Evolutionary conservation across 139 green algal species (phyloP).

Genomic region (Chlamydomonas applanata): DNA sequence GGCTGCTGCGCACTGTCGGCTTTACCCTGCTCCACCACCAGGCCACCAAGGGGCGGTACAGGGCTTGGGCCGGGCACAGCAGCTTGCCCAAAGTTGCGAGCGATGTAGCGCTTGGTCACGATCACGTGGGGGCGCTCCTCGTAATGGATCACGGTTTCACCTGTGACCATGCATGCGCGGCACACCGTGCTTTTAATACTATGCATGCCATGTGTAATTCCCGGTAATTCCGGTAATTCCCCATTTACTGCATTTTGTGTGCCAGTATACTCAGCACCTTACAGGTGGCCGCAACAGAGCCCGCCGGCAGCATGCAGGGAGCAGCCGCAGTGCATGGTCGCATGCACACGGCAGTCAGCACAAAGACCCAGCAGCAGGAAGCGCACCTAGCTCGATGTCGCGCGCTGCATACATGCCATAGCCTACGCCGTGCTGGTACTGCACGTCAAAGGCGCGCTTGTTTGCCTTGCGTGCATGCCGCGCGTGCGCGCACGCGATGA

Average conservation of each 20-base stretch:
- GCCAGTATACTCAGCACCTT: too few relatives aligned
- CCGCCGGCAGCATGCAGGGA: too few relatives aligned
- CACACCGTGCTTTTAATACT: too few relatives aligned
- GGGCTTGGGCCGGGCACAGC: constrained; percentile 4
- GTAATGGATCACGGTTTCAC: constrained; percentile 11
- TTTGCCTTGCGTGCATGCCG: background rate
- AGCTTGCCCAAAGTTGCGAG: background rate
- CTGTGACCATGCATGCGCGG: too few relatives aligned
- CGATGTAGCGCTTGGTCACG: background rate
- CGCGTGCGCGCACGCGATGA: background rate
- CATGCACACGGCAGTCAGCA: too few relatives aligned
- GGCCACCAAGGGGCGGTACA: background rate
- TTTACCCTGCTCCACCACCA: background rate
- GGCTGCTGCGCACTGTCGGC: background rate
- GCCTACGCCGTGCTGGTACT: background rate
- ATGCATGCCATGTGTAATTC: too few relatives aligned
- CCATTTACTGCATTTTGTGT: too few relatives aligned
- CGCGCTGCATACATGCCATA: constrained; percentile 18
- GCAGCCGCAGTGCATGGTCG: too few relatives aligned
- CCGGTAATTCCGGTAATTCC: too few relatives aligned
- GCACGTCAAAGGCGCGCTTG: background rate
- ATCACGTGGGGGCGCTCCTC: constrained; percentile 12
- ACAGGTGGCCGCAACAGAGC: too few relatives aligned
- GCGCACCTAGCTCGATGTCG: background rate
- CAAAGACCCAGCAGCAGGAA: too few relatives aligned